Percentiles rank a stretch among this genome's conserved stretches.
Conservation (phyloP, 805 yeast genomes). For the Millerago galiae region DNA sequence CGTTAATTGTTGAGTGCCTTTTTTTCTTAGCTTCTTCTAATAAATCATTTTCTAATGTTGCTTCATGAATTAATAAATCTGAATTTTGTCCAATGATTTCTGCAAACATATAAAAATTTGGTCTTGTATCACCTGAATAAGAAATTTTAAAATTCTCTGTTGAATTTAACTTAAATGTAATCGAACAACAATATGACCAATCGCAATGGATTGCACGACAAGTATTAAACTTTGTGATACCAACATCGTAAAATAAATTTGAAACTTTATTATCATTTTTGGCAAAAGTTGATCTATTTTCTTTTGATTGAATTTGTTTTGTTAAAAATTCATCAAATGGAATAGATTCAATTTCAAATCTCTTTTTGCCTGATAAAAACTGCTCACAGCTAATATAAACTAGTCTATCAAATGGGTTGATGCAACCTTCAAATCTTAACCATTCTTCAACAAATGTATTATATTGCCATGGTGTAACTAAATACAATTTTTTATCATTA, state of each 20-base stretch:
- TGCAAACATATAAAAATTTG: constrained; percentile 54
- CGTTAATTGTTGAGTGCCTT: constrained; percentile 82
- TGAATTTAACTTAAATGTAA: constrained; percentile 36
- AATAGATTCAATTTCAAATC: constrained; percentile 27
- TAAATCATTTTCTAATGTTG: constrained; percentile 79
- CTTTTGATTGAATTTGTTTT: not conserved
- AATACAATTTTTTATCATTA: constrained; percentile 38
- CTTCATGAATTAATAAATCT: constrained; percentile 85
- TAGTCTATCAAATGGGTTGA: constrained; percentile 35
- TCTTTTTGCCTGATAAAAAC: constrained; percentile 35
- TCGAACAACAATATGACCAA: constrained; percentile 65
- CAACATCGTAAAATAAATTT: constrained; percentile 34
- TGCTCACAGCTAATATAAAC: constrained; percentile 56
- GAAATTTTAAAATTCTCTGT: constrained; percentile 54
- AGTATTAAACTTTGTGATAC: constrained; percentile 42
- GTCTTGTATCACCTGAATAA: constrained; percentile 94
- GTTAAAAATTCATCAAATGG: constrained; percentile 19
- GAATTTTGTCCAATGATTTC: constrained; percentile 53
- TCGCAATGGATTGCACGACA: constrained; percentile 83
- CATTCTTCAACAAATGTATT: constrained; percentile 65
- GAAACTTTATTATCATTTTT: constrained; percentile 5
- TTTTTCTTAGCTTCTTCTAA: constrained; percentile 73
- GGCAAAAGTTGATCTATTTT: not conserved
- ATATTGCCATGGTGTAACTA: constrained; percentile 75
- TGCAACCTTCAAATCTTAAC: constrained; percentile 39